Conservation (phyloP, 2,329 filamentous ascomycete genomes). For the Pezicula neosporulosa region DNA sequence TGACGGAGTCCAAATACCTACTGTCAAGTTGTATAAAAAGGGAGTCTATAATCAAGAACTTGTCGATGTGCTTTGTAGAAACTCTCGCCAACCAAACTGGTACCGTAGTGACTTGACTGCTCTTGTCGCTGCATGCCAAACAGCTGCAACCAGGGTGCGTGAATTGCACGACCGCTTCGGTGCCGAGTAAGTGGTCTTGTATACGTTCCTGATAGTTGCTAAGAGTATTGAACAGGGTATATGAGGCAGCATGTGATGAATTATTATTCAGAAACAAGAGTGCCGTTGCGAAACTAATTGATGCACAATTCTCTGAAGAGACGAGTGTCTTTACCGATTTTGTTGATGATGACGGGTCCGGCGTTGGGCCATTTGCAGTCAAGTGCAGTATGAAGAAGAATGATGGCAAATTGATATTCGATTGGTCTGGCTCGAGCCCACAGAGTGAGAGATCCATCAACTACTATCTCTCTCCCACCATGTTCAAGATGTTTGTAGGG, state of each 20-base stretch:
- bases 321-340: constrained; percentile 43
- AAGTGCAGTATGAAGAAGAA: constrained; percentile 43
- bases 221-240: constrained; percentile 24
- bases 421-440: constrained; percentile 45
- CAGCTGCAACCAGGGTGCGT: constrained; percentile 38
- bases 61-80: constrained; percentile 42
- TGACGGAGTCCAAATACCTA: constrained; percentile 46
- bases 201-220: background rate
- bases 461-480: constrained; percentile 43
- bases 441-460: constrained; percentile 44
- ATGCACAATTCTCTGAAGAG: constrained; percentile 39
- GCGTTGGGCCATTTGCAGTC: constrained; percentile 41
- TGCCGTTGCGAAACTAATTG: constrained; percentile 42
- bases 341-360: constrained; percentile 45
- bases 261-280: constrained; percentile 39
- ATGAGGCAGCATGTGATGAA: constrained; percentile 40
- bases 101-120: constrained; percentile 44
- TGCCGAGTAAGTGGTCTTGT: constrained; percentile 22
- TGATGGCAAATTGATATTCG: constrained; percentile 39
- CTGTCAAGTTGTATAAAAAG: constrained; percentile 41
- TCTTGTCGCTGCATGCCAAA: constrained; percentile 42
- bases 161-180: constrained; percentile 43
- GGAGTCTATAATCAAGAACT: constrained; percentile 40
- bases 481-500: constrained; percentile 49
- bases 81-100: constrained; percentile 45